Evolutionary conservation across 1,284 basidiomycete species (phyloP).

Genomic region (Microbotryum intermedium): DNA sequence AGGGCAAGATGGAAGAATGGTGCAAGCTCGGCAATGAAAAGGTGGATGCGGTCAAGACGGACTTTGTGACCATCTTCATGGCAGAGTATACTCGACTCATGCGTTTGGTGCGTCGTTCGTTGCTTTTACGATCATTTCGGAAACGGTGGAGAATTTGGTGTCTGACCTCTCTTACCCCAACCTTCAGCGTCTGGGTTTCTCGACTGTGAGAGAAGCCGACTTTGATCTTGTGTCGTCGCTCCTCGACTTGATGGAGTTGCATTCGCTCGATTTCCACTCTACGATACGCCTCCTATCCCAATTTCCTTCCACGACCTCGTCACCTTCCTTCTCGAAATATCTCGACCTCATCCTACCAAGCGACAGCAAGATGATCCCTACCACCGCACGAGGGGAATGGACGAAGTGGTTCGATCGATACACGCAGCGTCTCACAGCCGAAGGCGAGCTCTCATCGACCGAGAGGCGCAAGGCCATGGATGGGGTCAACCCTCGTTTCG

Average conservation of each 20-base stretch:
- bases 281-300: constrained; percentile 62
- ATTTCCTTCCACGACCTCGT: constrained; percentile 50
- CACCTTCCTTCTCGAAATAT: constrained; percentile 44
- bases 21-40: background rate
- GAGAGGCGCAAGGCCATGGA: constrained; percentile 45
- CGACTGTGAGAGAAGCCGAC: constrained; percentile 50
- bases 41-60: constrained; percentile 2
- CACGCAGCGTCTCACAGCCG: constrained; percentile 52
- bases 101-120: constrained; percentile 9
- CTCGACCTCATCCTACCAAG: constrained; percentile 49
- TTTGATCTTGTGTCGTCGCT: constrained; percentile 57
- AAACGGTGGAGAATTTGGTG: background rate
- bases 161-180: background rate
- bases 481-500: constrained; percentile 71
- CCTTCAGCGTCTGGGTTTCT: constrained; percentile 64
- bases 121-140: background rate
- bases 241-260: constrained; percentile 57
- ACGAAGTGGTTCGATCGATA: constrained; percentile 61
- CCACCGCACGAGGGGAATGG: constrained; percentile 45
- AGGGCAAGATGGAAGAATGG: background rate
- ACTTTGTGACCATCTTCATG: constrained; percentile 17
- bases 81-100: constrained; percentile 24
- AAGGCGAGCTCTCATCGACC: constrained; percentile 43
- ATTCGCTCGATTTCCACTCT: constrained; percentile 71
- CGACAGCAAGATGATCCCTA: constrained; percentile 42